Evolutionary conservation across 768 basidiomycete genomes (phyloP).

Genomic region (Filobasidium floriforme): DNA sequence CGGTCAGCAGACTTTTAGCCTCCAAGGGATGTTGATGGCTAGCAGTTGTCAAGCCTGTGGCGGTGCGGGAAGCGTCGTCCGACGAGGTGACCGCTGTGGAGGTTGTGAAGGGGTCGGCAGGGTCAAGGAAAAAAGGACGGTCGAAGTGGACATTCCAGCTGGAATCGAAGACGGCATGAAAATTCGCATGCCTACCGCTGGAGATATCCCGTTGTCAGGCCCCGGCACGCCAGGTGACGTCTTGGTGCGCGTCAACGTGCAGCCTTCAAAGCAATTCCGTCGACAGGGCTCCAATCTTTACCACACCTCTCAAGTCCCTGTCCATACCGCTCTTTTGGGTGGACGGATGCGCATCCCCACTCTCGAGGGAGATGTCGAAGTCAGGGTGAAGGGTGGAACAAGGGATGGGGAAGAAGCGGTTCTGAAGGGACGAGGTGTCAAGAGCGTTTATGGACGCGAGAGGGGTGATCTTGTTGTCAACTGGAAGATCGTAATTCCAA

Average conservation of each 20-base stretch:
- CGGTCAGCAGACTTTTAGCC: constrained; percentile 78
- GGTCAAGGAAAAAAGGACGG: constrained; percentile 66
- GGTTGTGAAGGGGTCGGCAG: constrained; percentile 81
- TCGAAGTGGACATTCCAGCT: constrained; percentile 75
- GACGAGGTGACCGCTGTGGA: constrained; percentile 67
- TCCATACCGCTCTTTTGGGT: constrained; percentile 87
- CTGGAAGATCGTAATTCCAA: constrained; percentile 79
- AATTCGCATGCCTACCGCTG: constrained; percentile 67
- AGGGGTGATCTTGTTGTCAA: constrained; percentile 74
- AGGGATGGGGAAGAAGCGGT: constrained; percentile 98
- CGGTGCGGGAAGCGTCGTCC: constrained; percentile 72
- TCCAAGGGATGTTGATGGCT: constrained; percentile 96
- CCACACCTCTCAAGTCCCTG: constrained; percentile 78
- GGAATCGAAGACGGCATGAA: constrained; percentile 94
- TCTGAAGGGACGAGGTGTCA: constrained; percentile 74
- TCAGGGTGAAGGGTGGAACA: constrained; percentile 82
- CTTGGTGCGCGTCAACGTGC: constrained; percentile 74
- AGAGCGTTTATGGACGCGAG: constrained; percentile 36
- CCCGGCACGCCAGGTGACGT: constrained; percentile 77
- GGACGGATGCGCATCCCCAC: constrained; percentile 88
- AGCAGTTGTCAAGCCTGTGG: constrained; percentile 76
- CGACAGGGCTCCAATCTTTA: constrained; percentile 88
- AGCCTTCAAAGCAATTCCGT: constrained; percentile 72
- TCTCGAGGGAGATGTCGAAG: constrained; percentile 88
- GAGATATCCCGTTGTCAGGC: constrained; percentile 74